Evolutionary conservation across 2,329 filamentous ascomycete species (phyloP).

Genomic region (Calonectria montana): DNA sequence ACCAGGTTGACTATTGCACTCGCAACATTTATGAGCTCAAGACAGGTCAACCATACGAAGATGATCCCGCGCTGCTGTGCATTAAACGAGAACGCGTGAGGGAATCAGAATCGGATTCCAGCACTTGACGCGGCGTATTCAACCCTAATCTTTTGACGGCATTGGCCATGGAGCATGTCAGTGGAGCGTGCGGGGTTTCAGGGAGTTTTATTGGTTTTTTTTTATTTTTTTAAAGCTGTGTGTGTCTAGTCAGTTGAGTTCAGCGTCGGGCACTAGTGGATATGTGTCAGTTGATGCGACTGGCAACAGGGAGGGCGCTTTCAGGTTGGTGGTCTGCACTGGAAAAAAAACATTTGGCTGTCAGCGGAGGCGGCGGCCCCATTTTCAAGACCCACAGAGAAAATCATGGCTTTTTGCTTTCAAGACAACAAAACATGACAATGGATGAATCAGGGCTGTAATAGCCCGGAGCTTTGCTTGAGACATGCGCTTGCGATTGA

Average conservation of each 20-base stretch:
- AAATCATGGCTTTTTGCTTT: background rate
- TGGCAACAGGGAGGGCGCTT: background rate
- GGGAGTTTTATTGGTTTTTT: background rate
- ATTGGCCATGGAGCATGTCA: background rate
- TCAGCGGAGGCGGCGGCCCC: conserved; percentile 8
- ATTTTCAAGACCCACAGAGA: conserved; percentile 20
- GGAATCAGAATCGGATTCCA: background rate
- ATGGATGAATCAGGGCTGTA: conserved; percentile 5
- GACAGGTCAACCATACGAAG: conserved; percentile 9
- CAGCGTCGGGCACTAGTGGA: conserved; percentile 5
- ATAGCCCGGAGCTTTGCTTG: conserved; percentile 2
- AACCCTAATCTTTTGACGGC: background rate
- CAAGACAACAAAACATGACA: conserved; percentile 15
- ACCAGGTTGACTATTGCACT: conserved; percentile 16
- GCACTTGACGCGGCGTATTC: background rate
- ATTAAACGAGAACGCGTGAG: conserved; percentile 13
- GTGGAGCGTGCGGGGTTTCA: background rate
- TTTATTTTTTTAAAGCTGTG: background rate
- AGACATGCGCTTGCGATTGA: conserved; percentile 31
- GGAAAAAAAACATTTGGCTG: conserved; percentile 19
- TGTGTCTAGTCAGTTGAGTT: background rate
- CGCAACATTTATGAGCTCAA: conserved; percentile 20
- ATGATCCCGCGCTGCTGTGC: conserved; percentile 4
- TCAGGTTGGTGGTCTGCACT: conserved; percentile 6
- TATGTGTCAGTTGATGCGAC: conserved; percentile 8